Evolutionary conservation across 2,329 filamentous ascomycete genomes (phyloP).

Genomic region (Calonectria pteridis): DNA sequence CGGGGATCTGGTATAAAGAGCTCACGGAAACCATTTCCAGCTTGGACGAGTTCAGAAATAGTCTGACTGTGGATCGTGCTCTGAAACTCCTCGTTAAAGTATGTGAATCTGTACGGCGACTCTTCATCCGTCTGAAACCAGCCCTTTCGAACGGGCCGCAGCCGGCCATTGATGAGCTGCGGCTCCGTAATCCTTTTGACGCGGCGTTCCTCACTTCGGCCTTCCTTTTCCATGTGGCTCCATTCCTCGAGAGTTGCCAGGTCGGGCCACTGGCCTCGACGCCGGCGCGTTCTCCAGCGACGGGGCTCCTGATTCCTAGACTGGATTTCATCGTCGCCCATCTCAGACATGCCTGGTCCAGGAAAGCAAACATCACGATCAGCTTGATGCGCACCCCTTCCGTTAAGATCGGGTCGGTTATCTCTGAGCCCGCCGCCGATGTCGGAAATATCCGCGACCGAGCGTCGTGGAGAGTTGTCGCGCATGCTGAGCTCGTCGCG

Average conservation of each 20-base stretch:
- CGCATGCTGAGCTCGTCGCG: slow-evolving; percentile 70
- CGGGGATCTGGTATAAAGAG: slow-evolving; percentile 92
- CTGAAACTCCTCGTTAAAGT: slow-evolving; percentile 97
- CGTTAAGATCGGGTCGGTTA: slow-evolving; percentile 45
- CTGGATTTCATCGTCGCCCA: slow-evolving; percentile 80
- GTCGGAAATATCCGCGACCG: slow-evolving; percentile 46
- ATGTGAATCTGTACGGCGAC: slow-evolving; percentile 93
- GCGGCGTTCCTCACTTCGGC: slow-evolving; percentile 81
- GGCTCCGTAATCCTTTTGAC: slow-evolving; percentile 95
- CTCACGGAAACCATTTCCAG: slow-evolving; percentile 85
- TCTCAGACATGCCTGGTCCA: slow-evolving; percentile 76
- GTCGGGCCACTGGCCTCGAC: slow-evolving; percentile 87
- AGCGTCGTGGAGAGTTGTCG: slow-evolving; percentile 47
- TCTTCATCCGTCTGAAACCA: slow-evolving; percentile 94
- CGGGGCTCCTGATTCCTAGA: slow-evolving; percentile 56
- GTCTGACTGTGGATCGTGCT: slow-evolving; percentile 97
- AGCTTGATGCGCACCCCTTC: slow-evolving; percentile 71
- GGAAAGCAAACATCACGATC: slow-evolving; percentile 96
- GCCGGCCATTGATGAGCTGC: slow-evolving; percentile 87
- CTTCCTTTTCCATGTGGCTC: slow-evolving; percentile 89
- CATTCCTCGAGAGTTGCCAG: slow-evolving; percentile 87
- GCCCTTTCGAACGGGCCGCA: slow-evolving; percentile 81
- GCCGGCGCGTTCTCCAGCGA: slow-evolving; percentile 62
- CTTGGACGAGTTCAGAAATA: slow-evolving; percentile 91
- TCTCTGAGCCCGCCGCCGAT: slow-evolving; percentile 41